Base-by-base conservation (phyloP, 768 basidiomycete genomes). In the Naganishia vishniacii region DNA sequence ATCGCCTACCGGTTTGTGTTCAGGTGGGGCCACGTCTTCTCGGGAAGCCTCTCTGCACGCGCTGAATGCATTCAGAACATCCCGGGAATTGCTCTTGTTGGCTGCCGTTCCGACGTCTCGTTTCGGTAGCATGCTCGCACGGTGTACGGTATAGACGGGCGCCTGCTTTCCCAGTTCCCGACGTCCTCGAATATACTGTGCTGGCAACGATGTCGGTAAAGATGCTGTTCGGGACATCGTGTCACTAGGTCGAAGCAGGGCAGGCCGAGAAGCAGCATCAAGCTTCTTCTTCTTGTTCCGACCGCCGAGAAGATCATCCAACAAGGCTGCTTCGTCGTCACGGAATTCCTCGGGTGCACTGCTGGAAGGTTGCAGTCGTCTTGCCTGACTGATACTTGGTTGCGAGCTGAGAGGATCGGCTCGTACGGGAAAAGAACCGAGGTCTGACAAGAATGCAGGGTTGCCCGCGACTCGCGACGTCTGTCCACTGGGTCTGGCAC, bases 141-240 rank as follows among this genome's bases (percentile, higher is more conserved):
- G 32, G 8, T 12, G 16, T 25, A 56, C 53, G 2, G 34, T 25
- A 23, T 40, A 25, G 8, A 56, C 37, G 6, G 53, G 53, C 1
- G 53, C 53, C 40, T 41, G 34, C 32, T 56, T 56, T 2, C 53
- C 34, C 37, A 56, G 53, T 56, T 56, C 53, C 12, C 32, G 8
- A 12, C 32, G 32, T 25, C 37, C 53, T 23, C 53, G 53, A 41
- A 23, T 56, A 16, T 56, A 40, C 20, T 32, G 34, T 23, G 37
- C 12, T 18, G 53, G 53, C 23, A 56, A 7, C 15, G 53, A 12
- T 6, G 53, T 23, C 1, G 53, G 53, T 26, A 56, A 13, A 12
- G 53, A 56, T 7, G 37, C 32, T 26, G 53, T 56, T 23, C 53
- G 53, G 15, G 53, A 3, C 23, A 41, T 23, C 12, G 34, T 25